These are phyloP conservation scores for Millerozyma miso DNA, from an alignment of 805 yeast species.

Conservation along the genomic window DNA sequence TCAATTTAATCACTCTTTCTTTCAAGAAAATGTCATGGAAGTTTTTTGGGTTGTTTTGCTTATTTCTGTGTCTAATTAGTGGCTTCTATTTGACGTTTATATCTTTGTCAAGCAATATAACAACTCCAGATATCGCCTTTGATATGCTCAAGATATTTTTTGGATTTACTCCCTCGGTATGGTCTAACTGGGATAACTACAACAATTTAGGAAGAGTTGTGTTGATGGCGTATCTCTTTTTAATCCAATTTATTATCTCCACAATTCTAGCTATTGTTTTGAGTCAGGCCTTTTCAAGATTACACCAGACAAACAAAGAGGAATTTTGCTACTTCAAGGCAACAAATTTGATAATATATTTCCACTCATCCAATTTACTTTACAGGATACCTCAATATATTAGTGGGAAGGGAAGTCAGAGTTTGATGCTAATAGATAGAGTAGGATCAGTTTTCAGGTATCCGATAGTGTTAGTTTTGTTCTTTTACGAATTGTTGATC, in stretches of 20 bases:
- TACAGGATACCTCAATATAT: conserved; percentile 7
- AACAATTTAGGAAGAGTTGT: conserved; percentile 44
- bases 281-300: conserved; percentile 36
- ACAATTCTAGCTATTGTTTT: conserved; percentile 54
- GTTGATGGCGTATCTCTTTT: conserved; percentile 47
- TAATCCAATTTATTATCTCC: conserved; percentile 51
- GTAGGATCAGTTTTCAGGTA: conserved; percentile 25
- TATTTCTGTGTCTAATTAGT: conserved; percentile 46
- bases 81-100: conserved; percentile 56
- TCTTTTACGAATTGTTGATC: conserved; percentile 26
- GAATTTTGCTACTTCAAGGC: conserved; percentile 40
- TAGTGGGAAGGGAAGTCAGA: neutral
- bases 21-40: conserved; percentile 49
- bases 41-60: conserved; percentile 43
- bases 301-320: conserved; percentile 29
- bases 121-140: conserved; percentile 43
- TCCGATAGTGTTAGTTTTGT: conserved; percentile 32
- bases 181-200: conserved; percentile 51
- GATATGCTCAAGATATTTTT: conserved; percentile 50
- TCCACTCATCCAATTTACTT: conserved; percentile 26
- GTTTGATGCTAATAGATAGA: neutral
- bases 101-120: conserved; percentile 39
- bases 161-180: conserved; percentile 59
- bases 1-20: conserved; percentile 49
- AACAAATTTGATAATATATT: conserved; percentile 33